Conservation (phyloP, 345 rosid species). For the Iberis pinnata region DNA sequence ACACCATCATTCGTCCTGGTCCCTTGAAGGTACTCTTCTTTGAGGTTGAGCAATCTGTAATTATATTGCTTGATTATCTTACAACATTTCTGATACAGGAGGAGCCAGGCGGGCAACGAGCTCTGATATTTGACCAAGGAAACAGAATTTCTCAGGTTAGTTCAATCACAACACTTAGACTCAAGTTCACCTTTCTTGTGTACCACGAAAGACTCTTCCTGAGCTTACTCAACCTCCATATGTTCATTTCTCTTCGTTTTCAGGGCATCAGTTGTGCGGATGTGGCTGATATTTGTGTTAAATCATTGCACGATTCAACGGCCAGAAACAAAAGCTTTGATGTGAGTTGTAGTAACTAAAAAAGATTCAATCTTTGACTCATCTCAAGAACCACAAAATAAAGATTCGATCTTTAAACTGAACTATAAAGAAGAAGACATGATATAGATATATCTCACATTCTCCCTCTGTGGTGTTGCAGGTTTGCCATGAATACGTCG, state of each 20-base stretch:
- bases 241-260: background rate
- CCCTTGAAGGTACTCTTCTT: conserved; percentile 57
- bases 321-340: conserved; percentile 97
- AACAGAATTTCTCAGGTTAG: conserved; percentile 82
- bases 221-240: background rate
- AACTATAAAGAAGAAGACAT: background rate
- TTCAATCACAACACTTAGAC: background rate
- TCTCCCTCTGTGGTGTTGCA: conserved; percentile 26
- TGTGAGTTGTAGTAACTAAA: conserved; percentile 34
- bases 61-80: background rate
- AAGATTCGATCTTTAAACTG: background rate
- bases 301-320: conserved; percentile 83
- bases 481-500: conserved; percentile 87
- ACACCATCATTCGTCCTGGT: conserved; percentile 91
- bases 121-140: conserved; percentile 93
- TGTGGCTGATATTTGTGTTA: conserved; percentile 89
- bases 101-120: conserved; percentile 96
- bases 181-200: background rate
- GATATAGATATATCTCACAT: conserved; percentile 3
- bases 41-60: conserved; percentile 3
- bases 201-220: background rate
- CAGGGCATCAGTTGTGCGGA: conserved; percentile 90
- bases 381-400: background rate
- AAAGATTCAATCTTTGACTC: background rate
- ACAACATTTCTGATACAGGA: conserved; percentile 43